Base-by-base conservation (phyloP, 176 grass and related monocot genomes). In the Carex scoparia region DNA sequence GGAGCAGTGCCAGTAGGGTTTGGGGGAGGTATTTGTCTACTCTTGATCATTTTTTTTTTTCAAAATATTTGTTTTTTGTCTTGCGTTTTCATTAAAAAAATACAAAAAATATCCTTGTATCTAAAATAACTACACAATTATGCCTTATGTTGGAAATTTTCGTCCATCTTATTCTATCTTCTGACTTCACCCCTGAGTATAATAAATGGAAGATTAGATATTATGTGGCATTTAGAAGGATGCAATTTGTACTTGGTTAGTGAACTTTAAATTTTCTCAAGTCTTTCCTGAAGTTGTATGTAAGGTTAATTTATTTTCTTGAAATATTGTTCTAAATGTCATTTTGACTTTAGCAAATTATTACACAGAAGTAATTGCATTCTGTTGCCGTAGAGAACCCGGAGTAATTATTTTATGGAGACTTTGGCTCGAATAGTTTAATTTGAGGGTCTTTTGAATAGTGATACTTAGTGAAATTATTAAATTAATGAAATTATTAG, bases 391-490 rank as follows among this genome's bases (percentile, higher is more conserved):
- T 6, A 60, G 66, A 70, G 66, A 38, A 70, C 14, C 66, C 66
- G 57, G 16, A 60, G 4, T 5, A 38, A 70, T 70, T 14, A 70
- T 33, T 70, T 69, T 70, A 70, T 70, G 5, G 30, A 31, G 30
- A 78, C 46, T 78, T 56, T 31, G 13, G 31, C 37, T 38, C 12
- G 27, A 66, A 15, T 5, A 79, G 0, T 79, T 16, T 38, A 79
- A 8, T 79, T 79, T 79, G 49, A 79, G 11, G 19, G 31, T 4
- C 48, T 59, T 9, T 19, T 58, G 58, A 32, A 18, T 79, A 79
- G 77, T 80, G 77, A 80, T 7, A 80, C 54, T 60, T 80, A 61
- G 77, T 80, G 77, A 80, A 80, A 80, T 80, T 10, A 61, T 61
- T 80, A 80, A 79, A 80, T 37, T 80, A 80, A 80, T 80, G 49